Conservation (phyloP, 1,284 basidiomycete species). For the Ustilago trichophora region DNA sequence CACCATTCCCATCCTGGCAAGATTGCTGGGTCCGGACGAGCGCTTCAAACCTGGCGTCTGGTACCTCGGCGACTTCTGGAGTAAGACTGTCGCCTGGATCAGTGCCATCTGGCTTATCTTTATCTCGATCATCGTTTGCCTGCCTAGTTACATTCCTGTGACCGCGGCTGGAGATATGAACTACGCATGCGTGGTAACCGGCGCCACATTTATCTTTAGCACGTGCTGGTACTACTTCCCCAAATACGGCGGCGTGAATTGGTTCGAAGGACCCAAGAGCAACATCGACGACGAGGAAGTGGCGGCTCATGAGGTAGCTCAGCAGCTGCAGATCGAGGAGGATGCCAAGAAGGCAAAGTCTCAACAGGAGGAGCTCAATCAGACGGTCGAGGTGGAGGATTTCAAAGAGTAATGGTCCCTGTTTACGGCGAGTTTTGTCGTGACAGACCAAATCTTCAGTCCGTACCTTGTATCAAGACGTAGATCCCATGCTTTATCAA, state of each 20-base stretch:
- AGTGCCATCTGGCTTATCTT: constrained; percentile 34
- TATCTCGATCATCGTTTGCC: constrained; percentile 46
- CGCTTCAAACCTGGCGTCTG: constrained; percentile 42
- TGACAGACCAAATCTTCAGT: neutral
- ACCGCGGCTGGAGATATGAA: constrained; percentile 42
- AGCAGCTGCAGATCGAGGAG: constrained; percentile 21
- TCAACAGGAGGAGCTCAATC: constrained; percentile 18
- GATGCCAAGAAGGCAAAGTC: constrained; percentile 23
- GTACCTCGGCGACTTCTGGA: constrained; percentile 50
- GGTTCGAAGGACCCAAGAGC: constrained; percentile 45
- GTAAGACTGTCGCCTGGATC: constrained; percentile 36
- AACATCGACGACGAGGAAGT: constrained; percentile 43
- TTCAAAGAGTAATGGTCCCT: constrained; percentile 16
- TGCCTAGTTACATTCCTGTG: constrained; percentile 40
- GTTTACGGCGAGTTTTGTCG: neutral
- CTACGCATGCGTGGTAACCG: constrained; percentile 49
- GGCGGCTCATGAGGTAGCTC: constrained; percentile 17
- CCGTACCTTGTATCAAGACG: too few relatives aligned
- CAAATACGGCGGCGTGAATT: constrained; percentile 40
- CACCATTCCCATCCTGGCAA: constrained; percentile 35
- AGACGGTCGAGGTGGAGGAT: constrained; percentile 26
- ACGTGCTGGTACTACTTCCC: constrained; percentile 44
- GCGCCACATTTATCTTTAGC: constrained; percentile 37
- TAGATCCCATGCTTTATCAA: too few relatives aligned
- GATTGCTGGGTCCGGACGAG: constrained; percentile 21